A percentile compares a stretch with the other conserved stretches of the same genome.
phyloP scores from a whole-genome alignment of 345 rosid species.

The Eucalyptus virginea region DNA sequence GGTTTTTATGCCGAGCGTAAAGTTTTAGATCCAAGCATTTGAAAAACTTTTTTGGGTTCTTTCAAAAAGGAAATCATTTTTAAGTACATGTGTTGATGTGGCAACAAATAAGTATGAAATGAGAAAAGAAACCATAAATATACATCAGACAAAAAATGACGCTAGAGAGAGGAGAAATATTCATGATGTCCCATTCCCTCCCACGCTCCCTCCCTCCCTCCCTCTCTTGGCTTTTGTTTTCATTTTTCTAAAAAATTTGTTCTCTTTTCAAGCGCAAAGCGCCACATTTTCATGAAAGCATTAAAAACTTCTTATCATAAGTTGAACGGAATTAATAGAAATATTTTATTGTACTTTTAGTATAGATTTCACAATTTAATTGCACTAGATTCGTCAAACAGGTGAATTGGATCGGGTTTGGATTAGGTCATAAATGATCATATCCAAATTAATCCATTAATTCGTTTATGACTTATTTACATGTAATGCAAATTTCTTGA shows the following conservation, averaged over 20 bases:
- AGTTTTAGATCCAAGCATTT: neutral
- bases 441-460: neutral
- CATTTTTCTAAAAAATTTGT: too few species aligned
- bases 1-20: neutral
- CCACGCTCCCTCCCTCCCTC: too few species aligned
- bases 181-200: neutral
- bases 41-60: neutral
- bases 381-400: rapidly evolving
- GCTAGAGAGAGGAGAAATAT: neutral
- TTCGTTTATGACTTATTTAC: too few species aligned
- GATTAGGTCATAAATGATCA: neutral
- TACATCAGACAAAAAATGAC: neutral
- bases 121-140: neutral
- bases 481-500: neutral
- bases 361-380: neutral
- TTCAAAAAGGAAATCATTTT: too few species aligned
- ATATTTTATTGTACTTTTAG: neutral
- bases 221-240: too few species aligned
- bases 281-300: neutral
- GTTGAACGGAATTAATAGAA: neutral
- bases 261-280: neutral
- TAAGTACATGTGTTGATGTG: neutral
- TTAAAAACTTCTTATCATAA: too few species aligned
- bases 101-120: neutral
- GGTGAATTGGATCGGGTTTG: rapidly evolving